Evolutionary conservation across 768 basidiomycete species (phyloP).

Genomic region (Boletus tomentosulus): DNA sequence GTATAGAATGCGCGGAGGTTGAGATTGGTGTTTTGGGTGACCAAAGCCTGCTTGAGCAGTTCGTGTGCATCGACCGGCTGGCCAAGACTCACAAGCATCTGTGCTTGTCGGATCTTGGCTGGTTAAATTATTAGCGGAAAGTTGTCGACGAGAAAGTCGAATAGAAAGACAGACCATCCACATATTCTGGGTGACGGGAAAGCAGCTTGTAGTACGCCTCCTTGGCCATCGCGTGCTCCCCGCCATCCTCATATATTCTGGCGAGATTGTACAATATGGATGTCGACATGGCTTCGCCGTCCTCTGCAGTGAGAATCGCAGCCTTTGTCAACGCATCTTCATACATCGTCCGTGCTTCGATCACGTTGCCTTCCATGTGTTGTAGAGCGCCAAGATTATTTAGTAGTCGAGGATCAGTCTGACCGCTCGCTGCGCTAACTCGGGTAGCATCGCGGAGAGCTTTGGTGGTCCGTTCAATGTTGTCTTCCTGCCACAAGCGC

Average conservation of each 20-base stretch:
- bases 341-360: conserved; percentile 60
- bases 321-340: conserved; percentile 68
- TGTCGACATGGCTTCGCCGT: conserved; percentile 69
- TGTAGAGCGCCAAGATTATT: conserved; percentile 79
- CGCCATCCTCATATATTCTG: conserved; percentile 83
- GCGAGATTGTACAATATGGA: conserved; percentile 90
- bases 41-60: conserved; percentile 83
- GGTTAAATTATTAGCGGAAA: conserved; percentile 9
- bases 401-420: conserved; percentile 61
- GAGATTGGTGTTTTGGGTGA: conserved; percentile 70
- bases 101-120: conserved; percentile 93
- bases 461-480: conserved; percentile 63
- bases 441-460: conserved; percentile 72
- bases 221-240: conserved; percentile 66
- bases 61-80: conserved; percentile 81
- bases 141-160: background rate
- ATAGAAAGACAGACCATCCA: conserved; percentile 69
- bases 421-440: conserved; percentile 49
- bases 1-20: conserved; percentile 93
- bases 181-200: conserved; percentile 90
- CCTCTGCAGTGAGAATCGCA: conserved; percentile 40
- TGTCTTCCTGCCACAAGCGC: conserved; percentile 82
- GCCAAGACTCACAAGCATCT: conserved; percentile 67
- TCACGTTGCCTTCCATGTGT: conserved; percentile 61
- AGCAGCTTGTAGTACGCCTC: conserved; percentile 87